A percentile compares a stretch with the other conserved stretches of the same genome.
Evolutionary conservation across 2,329 filamentous ascomycete species (phyloP).

Genomic region (Fusarium acutatum): DNA sequence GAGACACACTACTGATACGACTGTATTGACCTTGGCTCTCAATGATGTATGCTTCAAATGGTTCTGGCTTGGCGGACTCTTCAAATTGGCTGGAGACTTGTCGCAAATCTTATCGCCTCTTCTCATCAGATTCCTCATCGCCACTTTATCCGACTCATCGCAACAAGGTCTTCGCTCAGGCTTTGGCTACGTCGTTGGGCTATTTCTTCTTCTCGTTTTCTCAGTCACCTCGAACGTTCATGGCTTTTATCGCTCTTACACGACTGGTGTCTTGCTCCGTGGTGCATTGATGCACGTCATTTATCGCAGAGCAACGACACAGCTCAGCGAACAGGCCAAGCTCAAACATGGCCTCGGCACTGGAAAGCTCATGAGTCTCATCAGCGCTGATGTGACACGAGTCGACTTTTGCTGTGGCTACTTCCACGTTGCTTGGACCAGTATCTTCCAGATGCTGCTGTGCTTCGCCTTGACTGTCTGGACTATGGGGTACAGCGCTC

Average conservation of each 20-base stretch:
- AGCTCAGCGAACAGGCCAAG: constrained; percentile 19
- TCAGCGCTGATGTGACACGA: constrained; percentile 46
- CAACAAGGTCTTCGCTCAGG: constrained; percentile 8
- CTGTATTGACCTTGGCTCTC: constrained; percentile 41
- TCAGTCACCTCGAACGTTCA: constrained; percentile 24
- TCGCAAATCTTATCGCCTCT: constrained; percentile 19
- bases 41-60: constrained; percentile 44
- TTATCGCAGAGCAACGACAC: constrained; percentile 18
- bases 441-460: constrained; percentile 43
- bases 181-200: constrained; percentile 13
- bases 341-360: constrained; percentile 34
- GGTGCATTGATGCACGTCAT: constrained; percentile 24
- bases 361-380: constrained; percentile 45
- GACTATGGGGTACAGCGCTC: constrained; percentile 16
- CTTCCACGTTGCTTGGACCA: constrained; percentile 45
- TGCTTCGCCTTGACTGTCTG: constrained; percentile 38
- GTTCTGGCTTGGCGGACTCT: constrained; percentile 44
- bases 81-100: constrained; percentile 41
- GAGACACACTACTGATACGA: constrained; percentile 34
- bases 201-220: constrained; percentile 14
- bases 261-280: constrained; percentile 2
- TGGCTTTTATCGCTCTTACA: constrained; percentile 19
- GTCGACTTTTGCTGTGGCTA: constrained; percentile 46
- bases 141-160: constrained; percentile 7
- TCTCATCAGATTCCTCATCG: constrained; percentile 22